Conservation (phyloP, 2,329 filamentous ascomycete genomes). For the Colletotrichum paranaense region DNA sequence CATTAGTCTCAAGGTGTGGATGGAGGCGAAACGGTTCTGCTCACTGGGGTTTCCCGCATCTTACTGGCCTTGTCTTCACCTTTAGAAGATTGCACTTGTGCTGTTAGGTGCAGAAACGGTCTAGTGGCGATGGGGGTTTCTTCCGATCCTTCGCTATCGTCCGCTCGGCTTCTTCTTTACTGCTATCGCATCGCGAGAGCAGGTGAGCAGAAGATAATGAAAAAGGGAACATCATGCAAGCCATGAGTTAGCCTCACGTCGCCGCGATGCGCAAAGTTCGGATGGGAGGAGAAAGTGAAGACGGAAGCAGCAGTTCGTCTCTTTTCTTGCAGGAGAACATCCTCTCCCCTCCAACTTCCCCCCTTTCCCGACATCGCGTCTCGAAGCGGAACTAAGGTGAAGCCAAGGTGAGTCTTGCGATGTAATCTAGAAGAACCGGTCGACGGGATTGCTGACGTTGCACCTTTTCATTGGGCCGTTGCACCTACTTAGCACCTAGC, state of each 20-base stretch:
- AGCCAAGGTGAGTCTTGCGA: slow-evolving; percentile 8
- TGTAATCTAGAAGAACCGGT: too few species aligned
- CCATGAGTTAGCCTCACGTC: background rate
- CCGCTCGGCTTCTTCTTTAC: background rate
- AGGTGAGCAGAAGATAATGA: background rate
- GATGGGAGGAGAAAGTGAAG: background rate
- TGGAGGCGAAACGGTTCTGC: background rate
- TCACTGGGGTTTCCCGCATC: background rate
- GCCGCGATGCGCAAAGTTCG: background rate
- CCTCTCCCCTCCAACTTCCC: background rate
- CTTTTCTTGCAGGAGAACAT: background rate
- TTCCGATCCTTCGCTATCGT: background rate
- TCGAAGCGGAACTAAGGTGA: slow-evolving; percentile 12
- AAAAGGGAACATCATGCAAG: background rate
- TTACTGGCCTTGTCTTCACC: background rate
- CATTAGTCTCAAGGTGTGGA: background rate
- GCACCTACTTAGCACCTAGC: background rate
- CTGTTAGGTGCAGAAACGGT: background rate
- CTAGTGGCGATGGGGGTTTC: background rate
- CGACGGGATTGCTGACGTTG: slow-evolving; percentile 12
- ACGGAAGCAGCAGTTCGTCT: slow-evolving; percentile 1
- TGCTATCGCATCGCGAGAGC: background rate
- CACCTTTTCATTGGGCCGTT: slow-evolving; percentile 5
- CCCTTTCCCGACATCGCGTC: background rate
- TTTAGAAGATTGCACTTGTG: background rate